Conservation (phyloP, 306 rosid species). For the Canavalia ensiformis region DNA sequence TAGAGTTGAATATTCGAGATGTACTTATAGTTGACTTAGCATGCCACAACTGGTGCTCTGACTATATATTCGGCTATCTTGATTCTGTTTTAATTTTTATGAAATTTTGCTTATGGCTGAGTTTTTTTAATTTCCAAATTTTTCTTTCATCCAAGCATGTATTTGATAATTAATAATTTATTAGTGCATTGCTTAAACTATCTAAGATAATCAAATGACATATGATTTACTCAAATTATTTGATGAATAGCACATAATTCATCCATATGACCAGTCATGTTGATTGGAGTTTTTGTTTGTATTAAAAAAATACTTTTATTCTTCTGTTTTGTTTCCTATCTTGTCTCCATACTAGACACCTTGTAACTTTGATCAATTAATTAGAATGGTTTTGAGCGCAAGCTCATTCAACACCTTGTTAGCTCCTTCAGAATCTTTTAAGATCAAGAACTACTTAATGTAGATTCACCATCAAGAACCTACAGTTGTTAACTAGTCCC, state of each 20-base stretch:
- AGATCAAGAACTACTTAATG: too few relatives aligned
- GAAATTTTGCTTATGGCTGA: background rate
- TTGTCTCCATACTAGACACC: too few relatives aligned
- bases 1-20: background rate
- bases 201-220: background rate
- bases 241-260: background rate
- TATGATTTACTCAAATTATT: background rate
- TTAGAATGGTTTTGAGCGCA: too few relatives aligned
- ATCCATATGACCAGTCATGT: background rate
- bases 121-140: slow-evolving; percentile 1
- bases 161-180: background rate
- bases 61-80: background rate
- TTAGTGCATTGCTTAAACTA: background rate
- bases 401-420: too few relatives aligned
- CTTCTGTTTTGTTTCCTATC: background rate
- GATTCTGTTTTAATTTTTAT: background rate
- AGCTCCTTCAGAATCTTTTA: too few relatives aligned
- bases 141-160: background rate
- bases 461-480: too few relatives aligned
- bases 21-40: background rate
- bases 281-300: background rate
- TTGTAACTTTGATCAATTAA: too few relatives aligned
- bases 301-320: background rate
- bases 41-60: background rate
- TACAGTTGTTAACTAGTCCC: too few relatives aligned